These are phyloP conservation scores for Citrus hindsii DNA, from an alignment of 345 rosid genomes.

Conservation along the genomic window DNA sequence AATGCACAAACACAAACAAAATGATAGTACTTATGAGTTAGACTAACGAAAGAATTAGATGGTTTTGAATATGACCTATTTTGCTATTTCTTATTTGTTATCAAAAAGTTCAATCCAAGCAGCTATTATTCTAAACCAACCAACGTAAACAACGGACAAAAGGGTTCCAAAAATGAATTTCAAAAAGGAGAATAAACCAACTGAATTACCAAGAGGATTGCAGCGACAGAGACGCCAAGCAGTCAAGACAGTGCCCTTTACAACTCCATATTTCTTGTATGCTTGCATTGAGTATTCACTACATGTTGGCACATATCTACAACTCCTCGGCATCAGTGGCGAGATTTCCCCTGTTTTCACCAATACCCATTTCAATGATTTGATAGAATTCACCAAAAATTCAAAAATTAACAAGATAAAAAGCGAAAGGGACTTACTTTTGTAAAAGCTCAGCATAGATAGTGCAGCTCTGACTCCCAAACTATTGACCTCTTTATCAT, in stretches of 20 bases:
- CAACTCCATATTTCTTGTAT: slow-evolving; percentile 81
- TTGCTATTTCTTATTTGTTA: not conserved
- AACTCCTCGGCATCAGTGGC: slow-evolving; percentile 72
- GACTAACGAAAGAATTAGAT: not conserved
- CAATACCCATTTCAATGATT: not conserved
- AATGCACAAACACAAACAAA: not conserved
- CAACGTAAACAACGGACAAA: not conserved
- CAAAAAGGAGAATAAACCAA: not conserved
- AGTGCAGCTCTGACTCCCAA: slow-evolving; percentile 81
- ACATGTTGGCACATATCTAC: slow-evolving; percentile 81
- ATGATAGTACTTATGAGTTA: not conserved
- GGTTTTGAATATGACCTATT: not conserved
- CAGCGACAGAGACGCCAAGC: slow-evolving; percentile 91
- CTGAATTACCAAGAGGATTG: slow-evolving; percentile 70
- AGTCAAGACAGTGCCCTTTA: slow-evolving; percentile 67
- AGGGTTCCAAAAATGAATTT: not conserved
- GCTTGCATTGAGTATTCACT: slow-evolving; percentile 95
- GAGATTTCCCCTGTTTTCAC: slow-evolving; percentile 78
- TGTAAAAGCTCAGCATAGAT: slow-evolving; percentile 72
- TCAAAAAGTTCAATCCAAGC: not conserved
- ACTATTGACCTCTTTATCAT: slow-evolving; percentile 40
- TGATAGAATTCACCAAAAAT: not conserved
- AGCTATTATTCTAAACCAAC: not conserved
- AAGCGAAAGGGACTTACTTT: slow-evolving; percentile 33
- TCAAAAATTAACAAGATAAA: not conserved